Base-by-base conservation (phyloP, 2,329 filamentous ascomycete species). In the Ascosphaera apis region DNA sequence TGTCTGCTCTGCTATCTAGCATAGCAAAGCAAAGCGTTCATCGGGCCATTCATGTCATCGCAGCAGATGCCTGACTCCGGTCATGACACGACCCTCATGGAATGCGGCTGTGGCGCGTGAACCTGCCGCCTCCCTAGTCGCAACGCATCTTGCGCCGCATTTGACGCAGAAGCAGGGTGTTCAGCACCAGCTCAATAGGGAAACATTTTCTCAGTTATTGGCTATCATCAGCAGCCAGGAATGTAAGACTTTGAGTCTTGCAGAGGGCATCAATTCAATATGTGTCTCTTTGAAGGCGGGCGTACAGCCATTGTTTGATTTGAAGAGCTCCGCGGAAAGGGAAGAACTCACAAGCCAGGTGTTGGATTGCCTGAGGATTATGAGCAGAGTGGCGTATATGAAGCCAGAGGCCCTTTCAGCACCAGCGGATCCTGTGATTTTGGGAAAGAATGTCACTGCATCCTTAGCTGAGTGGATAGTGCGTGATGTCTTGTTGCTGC, bases 71-170 rank as follows among this genome's bases (percentile, higher is more conserved):
- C 25, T 13, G 13, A 8, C 25, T 9, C 8, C 25, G 25, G 25
- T 28, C 25, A 28, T 28, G 25, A 13, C 25, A 8, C 25, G 25
- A 28, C 25, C 25, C 13, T 8, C 25, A 13, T 28, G 25, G 25
- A 35, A 35, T 11, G 21, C 19, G 13, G 9, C 36, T 21, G 15
- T 32, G 33, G 21, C 18, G 31, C 11, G 30, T 43, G 53, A 54
- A 40, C 49, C 53, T 17, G 45, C 52, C 21, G 77, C 82, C 9
- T 92, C 84, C 12, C 91, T 83, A 7, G 66, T 92, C 47, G 82
- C 84, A 36, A 81, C 81, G 9, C 80, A 91, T 53, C 72, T 93
- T 39, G 81, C 88, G 43, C 75, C 80, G 50, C 81, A 80, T 51
- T 72, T 83, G 42, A 71, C 76, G 31, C 67, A 76, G 15, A 68